Conservation (phyloP, 441 rosid species). For the Syzygium malaccense region DNA sequence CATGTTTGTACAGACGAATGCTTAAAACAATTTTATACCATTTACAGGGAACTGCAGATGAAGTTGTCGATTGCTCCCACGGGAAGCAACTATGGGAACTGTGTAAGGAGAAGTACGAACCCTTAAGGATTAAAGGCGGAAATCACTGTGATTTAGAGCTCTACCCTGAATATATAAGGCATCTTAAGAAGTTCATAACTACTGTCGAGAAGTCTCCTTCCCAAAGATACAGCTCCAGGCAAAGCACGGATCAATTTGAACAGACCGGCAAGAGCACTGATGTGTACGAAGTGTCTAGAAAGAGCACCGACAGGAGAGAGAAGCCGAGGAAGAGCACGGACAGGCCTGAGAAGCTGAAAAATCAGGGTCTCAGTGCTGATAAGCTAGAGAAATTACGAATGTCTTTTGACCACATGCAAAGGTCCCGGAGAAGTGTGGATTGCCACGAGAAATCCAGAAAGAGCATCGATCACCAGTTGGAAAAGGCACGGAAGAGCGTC, state of each 20-base stretch:
- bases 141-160: constrained; percentile 90
- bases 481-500: constrained; percentile 80
- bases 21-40: neutral
- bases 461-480: constrained; percentile 70
- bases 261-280: constrained; percentile 69
- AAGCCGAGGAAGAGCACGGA: constrained; percentile 85
- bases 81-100: constrained; percentile 96
- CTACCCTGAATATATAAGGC: constrained; percentile 78
- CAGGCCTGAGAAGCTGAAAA: constrained; percentile 61
- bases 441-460: constrained; percentile 80
- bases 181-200: constrained; percentile 81
- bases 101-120: constrained; percentile 89
- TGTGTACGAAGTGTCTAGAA: constrained; percentile 53
- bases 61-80: constrained; percentile 94
- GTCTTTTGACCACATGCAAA: constrained; percentile 71
- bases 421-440: constrained; percentile 83
- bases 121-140: constrained; percentile 92
- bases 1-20: neutral
- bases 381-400: constrained; percentile 61
- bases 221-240: constrained; percentile 62
- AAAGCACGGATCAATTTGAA: constrained; percentile 62
- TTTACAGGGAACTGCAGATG: constrained; percentile 91
- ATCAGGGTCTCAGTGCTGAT: constrained; percentile 36
- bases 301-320: constrained; percentile 78
- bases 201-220: constrained; percentile 84